These are phyloP conservation scores for Datisca glomerata DNA, from an alignment of 306 rosid genomes.

Conservation along the genomic window DNA sequence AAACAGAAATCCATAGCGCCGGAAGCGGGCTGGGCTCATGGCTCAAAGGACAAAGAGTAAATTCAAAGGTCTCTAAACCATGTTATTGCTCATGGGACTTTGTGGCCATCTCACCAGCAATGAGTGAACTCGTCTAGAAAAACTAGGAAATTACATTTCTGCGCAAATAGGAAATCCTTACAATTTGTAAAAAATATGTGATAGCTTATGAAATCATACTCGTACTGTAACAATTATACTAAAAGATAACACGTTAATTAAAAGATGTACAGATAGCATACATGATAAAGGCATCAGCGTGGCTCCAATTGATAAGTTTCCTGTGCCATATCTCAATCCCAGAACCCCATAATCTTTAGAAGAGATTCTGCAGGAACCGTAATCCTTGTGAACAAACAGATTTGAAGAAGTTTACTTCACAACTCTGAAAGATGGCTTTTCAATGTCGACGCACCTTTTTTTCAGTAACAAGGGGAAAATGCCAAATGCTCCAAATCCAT, in stretches of 20 bases:
- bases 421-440: constrained; percentile 5
- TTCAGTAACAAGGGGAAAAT: constrained; percentile 60
- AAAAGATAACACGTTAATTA: constrained; percentile 6
- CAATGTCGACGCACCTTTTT: constrained; percentile 44
- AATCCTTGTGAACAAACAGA: constrained; percentile 22
- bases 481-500: constrained; percentile 89
- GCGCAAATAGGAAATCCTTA: too few relatives aligned
- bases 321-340: constrained; percentile 90
- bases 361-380: constrained; percentile 39
- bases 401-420: constrained; percentile 14
- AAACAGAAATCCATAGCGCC: too few relatives aligned
- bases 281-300: constrained; percentile 59
- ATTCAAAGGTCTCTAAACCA: too few relatives aligned
- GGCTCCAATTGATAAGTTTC: constrained; percentile 62
- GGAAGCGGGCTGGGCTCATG: too few relatives aligned
- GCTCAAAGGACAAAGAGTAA: too few relatives aligned
- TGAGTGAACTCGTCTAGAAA: too few relatives aligned
- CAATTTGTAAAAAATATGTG: constrained; percentile 4
- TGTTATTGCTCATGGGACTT: too few relatives aligned
- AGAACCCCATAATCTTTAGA: constrained; percentile 59
- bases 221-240: constrained; percentile 5
- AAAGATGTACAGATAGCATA: constrained; percentile 23
- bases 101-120: too few relatives aligned
- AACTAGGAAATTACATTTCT: too few relatives aligned
- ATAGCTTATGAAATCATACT: constrained; percentile 5